Evolutionary conservation across 371 early-diverging fungal genomes (phyloP).

Genomic region (Basidiobolus heterosporus): DNA sequence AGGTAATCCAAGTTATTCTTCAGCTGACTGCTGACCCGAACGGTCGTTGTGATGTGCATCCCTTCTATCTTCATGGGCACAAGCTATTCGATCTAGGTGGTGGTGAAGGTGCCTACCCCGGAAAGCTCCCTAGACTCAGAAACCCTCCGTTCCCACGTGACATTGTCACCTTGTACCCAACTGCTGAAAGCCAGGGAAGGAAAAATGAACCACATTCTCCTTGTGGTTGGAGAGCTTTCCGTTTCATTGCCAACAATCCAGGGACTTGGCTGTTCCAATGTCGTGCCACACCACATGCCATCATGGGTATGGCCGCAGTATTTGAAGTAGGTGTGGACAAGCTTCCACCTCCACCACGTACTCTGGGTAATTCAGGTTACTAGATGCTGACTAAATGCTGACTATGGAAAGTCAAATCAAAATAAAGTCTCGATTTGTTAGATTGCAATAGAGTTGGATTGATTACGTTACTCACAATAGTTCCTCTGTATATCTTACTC

Average conservation of each 20-base stretch:
- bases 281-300: conserved; percentile 26
- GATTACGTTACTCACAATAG: no score
- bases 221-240: conserved; percentile 3
- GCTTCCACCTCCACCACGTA: conserved; percentile 1
- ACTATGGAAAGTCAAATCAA: no score
- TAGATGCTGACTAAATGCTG: no score
- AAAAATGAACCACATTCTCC: not conserved
- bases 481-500: no score
- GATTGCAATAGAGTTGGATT: no score
- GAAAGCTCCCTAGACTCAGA: no score
- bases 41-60: not conserved
- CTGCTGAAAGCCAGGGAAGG: no score
- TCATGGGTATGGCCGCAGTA: conserved; percentile 17
- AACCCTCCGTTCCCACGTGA: no score
- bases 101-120: not conserved
- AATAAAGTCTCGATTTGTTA: no score
- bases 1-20: conserved; percentile 1
- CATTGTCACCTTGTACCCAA: no score
- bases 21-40: not conserved
- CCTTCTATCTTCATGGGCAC: conserved; percentile 2
- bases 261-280: conserved; percentile 29
- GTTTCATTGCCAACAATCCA: conserved; percentile 18
- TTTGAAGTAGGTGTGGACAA: conserved; percentile 18
- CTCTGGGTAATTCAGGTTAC: no score
- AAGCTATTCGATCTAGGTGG: not conserved